These are phyloP conservation scores for Neurospora cerealis DNA, from an alignment of 495 filamentous ascomycete genomes.

Conservation along the genomic window DNA sequence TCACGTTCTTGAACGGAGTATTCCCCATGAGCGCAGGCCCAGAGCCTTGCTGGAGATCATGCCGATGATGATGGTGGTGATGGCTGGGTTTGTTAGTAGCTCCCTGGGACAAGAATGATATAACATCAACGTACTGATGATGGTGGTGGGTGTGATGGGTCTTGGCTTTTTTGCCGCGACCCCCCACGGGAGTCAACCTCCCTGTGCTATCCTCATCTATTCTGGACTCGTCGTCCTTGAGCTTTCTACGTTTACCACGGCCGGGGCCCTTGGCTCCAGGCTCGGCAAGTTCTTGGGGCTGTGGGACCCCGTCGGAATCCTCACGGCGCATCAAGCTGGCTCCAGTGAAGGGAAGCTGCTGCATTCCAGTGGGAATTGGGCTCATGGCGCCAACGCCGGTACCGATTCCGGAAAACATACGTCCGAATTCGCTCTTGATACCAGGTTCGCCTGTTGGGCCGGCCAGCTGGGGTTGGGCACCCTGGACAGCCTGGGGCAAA, in stretches of 20 bases:
- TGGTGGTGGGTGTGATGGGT: constrained; percentile 51
- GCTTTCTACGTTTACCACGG: constrained; percentile 47
- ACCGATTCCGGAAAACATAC: constrained; percentile 85
- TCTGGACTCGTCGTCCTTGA: constrained; percentile 49
- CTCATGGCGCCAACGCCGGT: constrained; percentile 65
- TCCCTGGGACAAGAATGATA: constrained; percentile 5
- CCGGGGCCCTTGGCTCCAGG: constrained; percentile 23
- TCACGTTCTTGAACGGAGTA: constrained; percentile 31
- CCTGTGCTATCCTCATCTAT: constrained; percentile 51
- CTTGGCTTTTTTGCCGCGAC: constrained; percentile 49
- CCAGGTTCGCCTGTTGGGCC: constrained; percentile 68
- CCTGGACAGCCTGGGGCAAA: constrained; percentile 84
- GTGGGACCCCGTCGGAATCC: constrained; percentile 29
- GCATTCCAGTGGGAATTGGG: constrained; percentile 34
- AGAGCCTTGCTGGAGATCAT: constrained; percentile 52
- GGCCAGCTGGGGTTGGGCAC: constrained; percentile 68
- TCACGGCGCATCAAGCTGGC: constrained; percentile 32
- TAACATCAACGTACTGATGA: constrained; percentile 42
- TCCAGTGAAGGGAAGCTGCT: constrained; percentile 34
- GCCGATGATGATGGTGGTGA: constrained; percentile 68
- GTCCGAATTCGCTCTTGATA: constrained; percentile 85
- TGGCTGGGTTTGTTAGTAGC: constrained; percentile 38
- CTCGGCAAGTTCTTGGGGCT: constrained; percentile 22
- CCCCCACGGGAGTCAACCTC: constrained; percentile 39
- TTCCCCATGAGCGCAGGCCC: constrained; percentile 31